Evolutionary conservation across 228 moss, liverwort and hornwort genomes (phyloP).

Genomic region (Sphagnum fallax): DNA sequence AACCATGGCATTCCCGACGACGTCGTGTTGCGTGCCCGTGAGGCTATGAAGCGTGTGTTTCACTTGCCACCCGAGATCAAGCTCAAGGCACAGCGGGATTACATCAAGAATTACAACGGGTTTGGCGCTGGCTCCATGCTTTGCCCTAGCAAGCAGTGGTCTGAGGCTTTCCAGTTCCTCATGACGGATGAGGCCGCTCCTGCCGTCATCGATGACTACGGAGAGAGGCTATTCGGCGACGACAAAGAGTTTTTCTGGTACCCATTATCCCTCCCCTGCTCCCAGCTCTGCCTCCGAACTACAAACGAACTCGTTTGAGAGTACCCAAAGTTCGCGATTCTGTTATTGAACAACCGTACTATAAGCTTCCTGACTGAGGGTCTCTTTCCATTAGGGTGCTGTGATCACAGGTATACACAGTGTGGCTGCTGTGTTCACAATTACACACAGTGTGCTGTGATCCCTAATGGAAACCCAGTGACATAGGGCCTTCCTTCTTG

Average conservation of each 20-base stretch:
- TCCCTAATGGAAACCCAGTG: no score
- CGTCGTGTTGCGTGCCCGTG: background rate
- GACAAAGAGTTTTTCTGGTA: constrained; percentile 1
- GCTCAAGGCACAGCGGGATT: background rate
- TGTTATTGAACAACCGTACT: no score
- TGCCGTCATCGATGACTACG: background rate
- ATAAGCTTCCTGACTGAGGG: no score
- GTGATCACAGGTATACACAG: no score
- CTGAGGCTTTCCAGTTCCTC: background rate
- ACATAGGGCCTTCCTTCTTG: no score
- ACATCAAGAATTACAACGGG: background rate
- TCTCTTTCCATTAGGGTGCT: no score
- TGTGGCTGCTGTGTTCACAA: no score
- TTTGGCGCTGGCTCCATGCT: background rate
- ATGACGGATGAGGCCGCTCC: background rate
- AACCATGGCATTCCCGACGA: background rate
- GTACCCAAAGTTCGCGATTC: no score
- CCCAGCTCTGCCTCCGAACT: no score
- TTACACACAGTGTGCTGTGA: no score
- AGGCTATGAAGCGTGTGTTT: background rate
- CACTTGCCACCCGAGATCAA: background rate
- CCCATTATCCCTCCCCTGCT: no score
- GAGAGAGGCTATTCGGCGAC: background rate
- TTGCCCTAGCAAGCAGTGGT: constrained; percentile 1
- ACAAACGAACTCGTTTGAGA: no score